Conservation (phyloP, 192 early-diverging fungal species). For the Linnemannia exigua region DNA sequence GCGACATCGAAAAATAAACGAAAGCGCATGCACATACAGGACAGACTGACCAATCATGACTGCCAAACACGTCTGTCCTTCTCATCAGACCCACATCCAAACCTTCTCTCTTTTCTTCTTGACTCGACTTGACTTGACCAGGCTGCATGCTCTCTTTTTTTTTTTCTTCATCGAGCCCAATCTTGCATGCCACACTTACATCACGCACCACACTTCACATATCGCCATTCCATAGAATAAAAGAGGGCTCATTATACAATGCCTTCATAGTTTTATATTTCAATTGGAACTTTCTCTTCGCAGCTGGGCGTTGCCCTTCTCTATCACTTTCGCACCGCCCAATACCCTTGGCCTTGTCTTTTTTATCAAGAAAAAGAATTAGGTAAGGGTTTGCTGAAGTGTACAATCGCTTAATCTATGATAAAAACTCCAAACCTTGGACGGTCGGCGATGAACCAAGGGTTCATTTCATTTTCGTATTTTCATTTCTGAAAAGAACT, state of each 20-base stretch:
- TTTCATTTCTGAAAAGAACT: background rate
- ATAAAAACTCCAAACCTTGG: background rate
- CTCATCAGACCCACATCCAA: constrained; percentile 2
- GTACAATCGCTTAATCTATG: constrained; percentile 5
- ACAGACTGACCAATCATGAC: background rate
- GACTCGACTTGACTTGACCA: background rate
- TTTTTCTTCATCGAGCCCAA: background rate
- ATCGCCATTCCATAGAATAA: background rate
- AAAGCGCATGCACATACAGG: constrained; percentile 2
- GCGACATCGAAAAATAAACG: background rate
- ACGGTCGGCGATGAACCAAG: too few species aligned
- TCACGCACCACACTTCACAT: too few species aligned
- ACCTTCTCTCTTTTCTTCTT: background rate
- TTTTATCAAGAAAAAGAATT: background rate
- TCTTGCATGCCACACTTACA: background rate
- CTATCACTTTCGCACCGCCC: too few species aligned
- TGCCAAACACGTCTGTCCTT: background rate
- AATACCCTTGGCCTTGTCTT: background rate
- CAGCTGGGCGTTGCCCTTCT: background rate
- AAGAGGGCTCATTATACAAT: background rate
- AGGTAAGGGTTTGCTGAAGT: too few species aligned
- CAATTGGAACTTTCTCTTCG: background rate
- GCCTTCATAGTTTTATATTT: background rate
- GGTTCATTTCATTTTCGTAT: background rate
- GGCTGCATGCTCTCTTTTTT: background rate